Evolutionary conservation across 2,329 filamentous ascomycete genomes (phyloP).

Genomic region (Botrytis byssoidea): DNA sequence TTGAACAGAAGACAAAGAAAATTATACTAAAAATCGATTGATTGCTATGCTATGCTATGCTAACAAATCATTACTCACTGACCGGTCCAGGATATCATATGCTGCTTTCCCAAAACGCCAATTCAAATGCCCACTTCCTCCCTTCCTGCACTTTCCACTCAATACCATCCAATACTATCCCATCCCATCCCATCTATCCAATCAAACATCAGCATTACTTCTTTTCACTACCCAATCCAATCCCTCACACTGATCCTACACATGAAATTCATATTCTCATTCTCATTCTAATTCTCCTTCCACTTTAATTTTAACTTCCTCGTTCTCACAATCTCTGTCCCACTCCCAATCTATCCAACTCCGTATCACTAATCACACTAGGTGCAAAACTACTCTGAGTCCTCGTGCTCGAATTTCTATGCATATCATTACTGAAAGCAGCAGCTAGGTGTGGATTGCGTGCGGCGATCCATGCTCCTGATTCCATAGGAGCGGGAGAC

Average conservation of each 20-base stretch:
- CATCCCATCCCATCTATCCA: slow-evolving; percentile 32
- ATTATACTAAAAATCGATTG: background rate
- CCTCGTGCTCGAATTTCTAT: slow-evolving; percentile 27
- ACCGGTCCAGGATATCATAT: slow-evolving; percentile 32
- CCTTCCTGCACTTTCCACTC: slow-evolving; percentile 33
- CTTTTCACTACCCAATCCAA: slow-evolving; percentile 32
- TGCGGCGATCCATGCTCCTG: slow-evolving; percentile 5
- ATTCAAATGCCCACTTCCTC: slow-evolving; percentile 41
- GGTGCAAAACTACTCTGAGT: slow-evolving; percentile 28
- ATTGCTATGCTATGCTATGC: background rate
- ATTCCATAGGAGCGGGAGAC: background rate
- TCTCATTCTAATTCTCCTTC: background rate
- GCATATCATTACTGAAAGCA: background rate
- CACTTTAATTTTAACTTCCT: no score
- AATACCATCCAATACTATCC: slow-evolving; percentile 35
- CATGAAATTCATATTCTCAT: slow-evolving; percentile 7
- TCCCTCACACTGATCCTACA: background rate
- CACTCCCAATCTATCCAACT: slow-evolving; percentile 32
- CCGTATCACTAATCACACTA: slow-evolving; percentile 31
- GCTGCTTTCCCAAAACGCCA: slow-evolving; percentile 45
- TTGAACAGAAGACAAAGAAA: background rate
- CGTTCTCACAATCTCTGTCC: slow-evolving; percentile 17
- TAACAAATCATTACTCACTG: background rate
- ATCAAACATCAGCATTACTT: slow-evolving; percentile 24
- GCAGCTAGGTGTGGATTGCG: background rate